Evolutionary conservation across 352 stramenopile species (phyloP), one percentile per base, ranked within the genome.

Genomic region (Blastocystis sp.): DNA sequence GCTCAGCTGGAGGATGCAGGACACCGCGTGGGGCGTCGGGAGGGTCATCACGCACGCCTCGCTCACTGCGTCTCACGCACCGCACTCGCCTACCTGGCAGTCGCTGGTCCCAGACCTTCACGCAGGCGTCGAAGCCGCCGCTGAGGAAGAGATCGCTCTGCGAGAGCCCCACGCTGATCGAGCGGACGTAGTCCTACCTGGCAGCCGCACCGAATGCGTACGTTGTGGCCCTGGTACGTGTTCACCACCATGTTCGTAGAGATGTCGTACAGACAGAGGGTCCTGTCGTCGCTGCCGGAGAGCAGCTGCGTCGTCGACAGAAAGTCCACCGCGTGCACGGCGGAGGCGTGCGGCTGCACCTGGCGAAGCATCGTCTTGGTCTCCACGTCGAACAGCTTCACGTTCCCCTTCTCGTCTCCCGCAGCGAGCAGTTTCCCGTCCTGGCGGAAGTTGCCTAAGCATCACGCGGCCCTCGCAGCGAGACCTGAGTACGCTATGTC

Each of bases 321-420:
- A 23, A 88, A 88, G 53, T 88, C 45, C 23, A 88, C 77, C 1
- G 53, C 47, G 39, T 88, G 77, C 2, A 77, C 56, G 6, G 41
- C 62, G 11, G 43, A 64, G 18, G 55, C 50, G 53, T 88, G 77
- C 15, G 62, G 62, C 39, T 77, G 62, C 39, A 11, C 47, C 66
- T 88, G 56, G 39, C 77, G 77, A 4, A 88, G 55, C 77, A 88
- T 79, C 77, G 66, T 76, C 66, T 88, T 88, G 26, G 62, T 77
- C 29, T 79, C 66, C 41, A 88, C 77, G 55, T 88, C 77, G 45
- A 88, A 88, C 66, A 88, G 37, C 53, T 88, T 88, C 23, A 88
- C 53, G 55, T 79, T 88, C 1, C 77, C 77, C 47, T 88, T 88
- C n/a, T 88, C 77, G 43, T 76, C 66, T 34, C 77, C 77, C 18